Base-by-base conservation (phyloP, 805 yeast genomes). In the Zygosaccharomyces siamensis region DNA sequence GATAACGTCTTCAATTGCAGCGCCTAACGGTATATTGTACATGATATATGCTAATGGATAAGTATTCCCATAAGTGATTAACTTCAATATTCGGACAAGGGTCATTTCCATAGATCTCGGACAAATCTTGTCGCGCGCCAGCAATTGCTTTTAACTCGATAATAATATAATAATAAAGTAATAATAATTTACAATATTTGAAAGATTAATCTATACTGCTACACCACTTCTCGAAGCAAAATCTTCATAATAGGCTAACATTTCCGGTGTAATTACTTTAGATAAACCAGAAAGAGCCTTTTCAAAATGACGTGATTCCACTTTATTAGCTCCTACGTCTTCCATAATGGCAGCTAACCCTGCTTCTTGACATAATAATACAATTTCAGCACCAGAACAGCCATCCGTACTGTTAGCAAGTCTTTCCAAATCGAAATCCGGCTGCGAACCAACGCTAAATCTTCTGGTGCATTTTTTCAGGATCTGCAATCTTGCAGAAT, bases 341-440 rank as follows among this genome's bases (percentile, higher is more conserved):
- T 88, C 96, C 84, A 88, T 89, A 49, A 93, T 82, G 0, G 98
- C 97, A n/a, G 86, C 80, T 10, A 93, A 70, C 2, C 99, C 99
- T 0, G 98, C 97, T 66, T 92, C 97, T 65, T 90, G 98, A 59
- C 97, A 88, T 18, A 92, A 66, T 18, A 89, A 74, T 0, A 90
- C 95, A 33, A 93, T 87, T 66, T 93, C 99, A 0, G 98, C 97
- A 32, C 99, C 99, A 0, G 97, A 89, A 61, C 95, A 89, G 0
- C 99, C 98, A 0, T 85, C 92, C 0, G 97, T 86, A 5, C 69
- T 59, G 1, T 58, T 66, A 0, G 95, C 89, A 8, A 88, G 68
- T 7, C 64, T 68, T 0, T 71, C 70, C 21, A 87, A 64, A 20
- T 77, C 77, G 2, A 78, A 78, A 16, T 72, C 75, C 0, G 71